phyloP scores from a whole-genome alignment of 2,329 filamentous ascomycete genomes.

The Tricladium varicosporioides region DNA sequence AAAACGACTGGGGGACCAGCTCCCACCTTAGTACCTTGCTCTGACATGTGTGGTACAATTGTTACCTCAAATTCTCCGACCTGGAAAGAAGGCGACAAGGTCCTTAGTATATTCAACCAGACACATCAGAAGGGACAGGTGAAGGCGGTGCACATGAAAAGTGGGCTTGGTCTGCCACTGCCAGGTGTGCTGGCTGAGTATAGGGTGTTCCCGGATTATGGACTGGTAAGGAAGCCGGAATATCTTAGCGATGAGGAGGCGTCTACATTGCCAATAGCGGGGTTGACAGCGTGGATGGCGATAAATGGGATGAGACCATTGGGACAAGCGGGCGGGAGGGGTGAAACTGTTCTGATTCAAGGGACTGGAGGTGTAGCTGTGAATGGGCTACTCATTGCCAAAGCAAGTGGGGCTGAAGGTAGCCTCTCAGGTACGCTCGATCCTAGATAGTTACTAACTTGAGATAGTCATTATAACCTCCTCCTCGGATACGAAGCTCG shows the following conservation, averaged over 20 bases:
- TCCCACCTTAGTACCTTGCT: constrained; percentile 53
- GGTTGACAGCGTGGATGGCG: constrained; percentile 64
- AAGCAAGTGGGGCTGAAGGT: constrained; percentile 49
- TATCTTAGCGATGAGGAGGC: constrained; percentile 60
- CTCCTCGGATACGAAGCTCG: constrained; percentile 51
- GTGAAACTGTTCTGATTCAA: constrained; percentile 49
- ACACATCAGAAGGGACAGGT: constrained; percentile 37
- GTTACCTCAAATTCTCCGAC: constrained; percentile 44
- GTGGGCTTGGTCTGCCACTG: constrained; percentile 60
- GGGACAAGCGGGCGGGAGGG: constrained; percentile 46
- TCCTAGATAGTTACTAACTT: constrained; percentile 16
- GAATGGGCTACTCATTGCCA: constrained; percentile 52
- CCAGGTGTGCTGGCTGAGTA: constrained; percentile 61
- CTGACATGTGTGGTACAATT: constrained; percentile 68
- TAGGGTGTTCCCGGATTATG: constrained; percentile 55
- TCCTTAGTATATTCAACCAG: constrained; percentile 63
- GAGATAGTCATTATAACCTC: constrained; percentile 51
- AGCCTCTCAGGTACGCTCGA: constrained; percentile 27
- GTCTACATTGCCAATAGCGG: constrained; percentile 57
- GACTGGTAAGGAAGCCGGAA: constrained; percentile 53
- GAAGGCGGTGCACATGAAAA: constrained; percentile 36
- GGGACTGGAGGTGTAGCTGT: constrained; percentile 55
- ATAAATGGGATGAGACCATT: constrained; percentile 59
- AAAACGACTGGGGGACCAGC: constrained; percentile 43
- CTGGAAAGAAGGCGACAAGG: constrained; percentile 60